phyloP scores from a whole-genome alignment of 31 red algal species.

The Porphyra umbilicalis region DNA sequence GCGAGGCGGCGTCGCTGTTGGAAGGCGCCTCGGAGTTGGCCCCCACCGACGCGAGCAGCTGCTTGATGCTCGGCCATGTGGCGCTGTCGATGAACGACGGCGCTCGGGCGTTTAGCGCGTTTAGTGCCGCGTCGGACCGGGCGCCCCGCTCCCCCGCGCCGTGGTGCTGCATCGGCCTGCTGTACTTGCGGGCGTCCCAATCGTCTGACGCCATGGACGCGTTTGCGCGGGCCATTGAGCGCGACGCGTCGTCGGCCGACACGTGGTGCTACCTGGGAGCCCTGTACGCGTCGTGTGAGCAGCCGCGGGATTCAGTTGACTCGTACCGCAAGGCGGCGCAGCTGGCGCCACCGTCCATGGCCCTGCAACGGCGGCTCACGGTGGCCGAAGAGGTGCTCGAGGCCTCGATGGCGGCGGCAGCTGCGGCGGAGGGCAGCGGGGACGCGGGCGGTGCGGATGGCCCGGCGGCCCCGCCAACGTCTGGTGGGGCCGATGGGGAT shows the following conservation, averaged over 20 bases:
- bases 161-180: conserved; percentile 93
- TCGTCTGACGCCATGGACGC: conserved; percentile 88
- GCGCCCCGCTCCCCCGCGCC: conserved; percentile 62
- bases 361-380: neutral
- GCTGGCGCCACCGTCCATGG: conserved; percentile 28
- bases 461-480: too few relatives aligned
- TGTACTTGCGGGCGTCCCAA: conserved; percentile 88
- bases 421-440: too few relatives aligned
- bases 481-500: neutral
- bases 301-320: conserved; percentile 69
- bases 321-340: conserved; percentile 76
- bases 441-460: too few relatives aligned
- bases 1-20: conserved; percentile 49
- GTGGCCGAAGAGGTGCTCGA: neutral
- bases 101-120: conserved; percentile 69
- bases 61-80: conserved; percentile 85
- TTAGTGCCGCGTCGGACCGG: conserved; percentile 72
- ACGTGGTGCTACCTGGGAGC: conserved; percentile 94
- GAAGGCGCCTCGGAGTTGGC: conserved; percentile 51
- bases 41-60: conserved; percentile 60
- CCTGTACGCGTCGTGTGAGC: conserved; percentile 83
- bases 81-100: conserved; percentile 43
- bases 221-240: conserved; percentile 77
- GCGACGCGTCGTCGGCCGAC: conserved; percentile 72
- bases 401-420: neutral